Base-by-base conservation (phyloP, 345 rosid species). In the Populus davidiana region DNA sequence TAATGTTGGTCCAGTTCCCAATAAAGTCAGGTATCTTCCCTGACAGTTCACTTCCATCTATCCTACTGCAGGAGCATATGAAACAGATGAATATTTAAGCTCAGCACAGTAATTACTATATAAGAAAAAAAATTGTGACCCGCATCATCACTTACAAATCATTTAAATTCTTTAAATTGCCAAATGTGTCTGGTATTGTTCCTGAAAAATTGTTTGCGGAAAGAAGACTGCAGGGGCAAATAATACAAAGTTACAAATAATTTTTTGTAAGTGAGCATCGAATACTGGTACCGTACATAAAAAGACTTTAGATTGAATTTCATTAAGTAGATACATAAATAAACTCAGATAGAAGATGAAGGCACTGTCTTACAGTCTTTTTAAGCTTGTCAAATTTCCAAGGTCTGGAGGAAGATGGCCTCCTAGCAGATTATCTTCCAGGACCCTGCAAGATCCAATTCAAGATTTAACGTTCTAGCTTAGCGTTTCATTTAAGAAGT, bases 11-110 rank as follows among this genome's bases (percentile, higher is more conserved):
- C 99, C 98, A 96, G 69, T 88, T 93, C 66, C 95, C 98, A 0
- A 96, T 90, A 41, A 96, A 86, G 56, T 87, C 86, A 6, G 99
- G 97, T 78, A 96, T 87, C 83, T 83, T 89, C 14, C 98, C 99
- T 0, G 93, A 88, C 62, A 96, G 21, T 68, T 71, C 73, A 82
- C n/a, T 96, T 65, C 97, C 99, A 85, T 93, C 98, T 56, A 93
- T 84, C 84, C 92, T 85, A 79, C 96, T 93, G 84, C 83, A 65
- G 39, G 43, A 70, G n/a, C n/a, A n/a, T n/a, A n/a, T n/a, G n/a
- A n/a, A n/a, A 38, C 71, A 75, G 49, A 61, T 41, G 20, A 70
- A 29, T 56, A 14, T 67, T 69, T 25, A 7, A 35, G 68, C 10
- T n/a, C 14, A 56, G 31, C 71, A 67, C 67, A 41, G 13, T 0